Conservation (phyloP, 352 stramenopile genomes). For the Blastocystis sp. region DNA sequence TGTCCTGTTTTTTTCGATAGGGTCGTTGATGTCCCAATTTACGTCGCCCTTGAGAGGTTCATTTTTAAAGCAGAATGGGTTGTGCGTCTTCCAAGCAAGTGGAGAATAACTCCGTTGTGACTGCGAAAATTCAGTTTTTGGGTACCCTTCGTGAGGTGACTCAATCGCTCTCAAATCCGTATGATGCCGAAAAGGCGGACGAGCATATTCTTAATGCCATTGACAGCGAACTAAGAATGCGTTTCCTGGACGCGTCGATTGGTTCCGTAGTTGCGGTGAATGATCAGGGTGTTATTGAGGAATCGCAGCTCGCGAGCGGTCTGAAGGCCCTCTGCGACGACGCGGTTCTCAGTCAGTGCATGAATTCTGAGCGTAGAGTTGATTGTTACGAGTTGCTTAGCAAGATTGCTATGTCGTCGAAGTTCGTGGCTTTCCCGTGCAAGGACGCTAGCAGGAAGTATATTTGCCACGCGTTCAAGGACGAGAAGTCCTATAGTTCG, state of each 20-base stretch:
- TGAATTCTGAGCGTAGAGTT: conserved; percentile 6
- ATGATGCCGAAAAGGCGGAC: conserved; percentile 12
- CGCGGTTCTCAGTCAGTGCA: conserved; percentile 6
- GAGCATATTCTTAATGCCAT: conserved; percentile 24
- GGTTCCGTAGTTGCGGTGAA: neutral
- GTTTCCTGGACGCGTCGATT: conserved; percentile 34
- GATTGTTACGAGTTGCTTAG: conserved; percentile 53
- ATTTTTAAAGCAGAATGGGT: conserved; percentile 19
- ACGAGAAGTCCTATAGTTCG: conserved; percentile 13
- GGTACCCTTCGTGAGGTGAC: neutral
- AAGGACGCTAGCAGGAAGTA: neutral
- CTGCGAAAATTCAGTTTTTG: neutral
- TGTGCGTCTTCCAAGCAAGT: conserved; percentile 13
- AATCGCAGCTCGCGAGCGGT: neutral
- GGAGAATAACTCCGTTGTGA: neutral
- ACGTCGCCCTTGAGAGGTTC: neutral
- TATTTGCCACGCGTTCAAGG: conserved; percentile 41
- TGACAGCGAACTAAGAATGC: conserved; percentile 10
- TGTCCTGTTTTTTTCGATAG: neutral
- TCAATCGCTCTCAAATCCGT: neutral
- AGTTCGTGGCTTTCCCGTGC: conserved; percentile 18
- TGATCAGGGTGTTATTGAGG: neutral
- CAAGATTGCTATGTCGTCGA: conserved; percentile 29
- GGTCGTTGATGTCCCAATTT: too few species aligned
- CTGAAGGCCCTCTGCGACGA: conserved; percentile 7